Base-by-base conservation (phyloP, 1,284 basidiomycete genomes). In the Lignosus rhinocerotis region DNA sequence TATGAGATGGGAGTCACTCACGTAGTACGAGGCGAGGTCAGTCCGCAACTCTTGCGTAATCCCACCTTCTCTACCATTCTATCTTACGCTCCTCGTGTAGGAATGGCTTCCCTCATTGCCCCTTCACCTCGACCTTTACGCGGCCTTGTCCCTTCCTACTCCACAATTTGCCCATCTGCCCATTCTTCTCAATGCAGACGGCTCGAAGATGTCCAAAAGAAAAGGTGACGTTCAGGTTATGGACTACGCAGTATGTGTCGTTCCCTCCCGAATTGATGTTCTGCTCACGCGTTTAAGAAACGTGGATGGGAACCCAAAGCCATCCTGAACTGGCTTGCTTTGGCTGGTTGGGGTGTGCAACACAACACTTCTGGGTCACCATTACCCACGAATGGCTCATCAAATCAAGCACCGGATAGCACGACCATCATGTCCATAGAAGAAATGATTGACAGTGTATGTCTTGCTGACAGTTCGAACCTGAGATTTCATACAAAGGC, bases 61-160 rank as follows among this genome's bases (percentile, higher is more conserved):
- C 10, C 10, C 49, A 30, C 19, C 25, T 39, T 7, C 8, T 17
- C 5, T 5, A 14, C n/a, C 32, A 16, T 30, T 48, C 5, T 43
- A 21, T 54, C 11, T 45, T 3, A 25, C 25, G 25, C 25, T 25
- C 25, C 25, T 25, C 43, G 8, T 21, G 12, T 14, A 95, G 89
- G 96, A 99, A 83, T 99, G 97, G 97, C 80, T 98, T 1, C 90
- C 94, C 0, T 97, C 94, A 0, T 81, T 96, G n/a, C 92, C 94
- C 0, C 84, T 97, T 41, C 96, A 99, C 72, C 81, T 98, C 12
- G 90, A 93, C 66, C 76, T 99, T 14, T 99, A 98, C 70, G 79
- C 87, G 3, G 88, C 88, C 3, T 82, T 99, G 7, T 84, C 81
- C 0, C 77, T 94, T 47, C 66, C 75, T 3, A 82, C 90, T 0